Evolutionary conservation across 2,329 filamentous ascomycete species (phyloP), one percentile per base, ranked within the genome.

Genomic region (Thermothelomyces thermophilus): DNA sequence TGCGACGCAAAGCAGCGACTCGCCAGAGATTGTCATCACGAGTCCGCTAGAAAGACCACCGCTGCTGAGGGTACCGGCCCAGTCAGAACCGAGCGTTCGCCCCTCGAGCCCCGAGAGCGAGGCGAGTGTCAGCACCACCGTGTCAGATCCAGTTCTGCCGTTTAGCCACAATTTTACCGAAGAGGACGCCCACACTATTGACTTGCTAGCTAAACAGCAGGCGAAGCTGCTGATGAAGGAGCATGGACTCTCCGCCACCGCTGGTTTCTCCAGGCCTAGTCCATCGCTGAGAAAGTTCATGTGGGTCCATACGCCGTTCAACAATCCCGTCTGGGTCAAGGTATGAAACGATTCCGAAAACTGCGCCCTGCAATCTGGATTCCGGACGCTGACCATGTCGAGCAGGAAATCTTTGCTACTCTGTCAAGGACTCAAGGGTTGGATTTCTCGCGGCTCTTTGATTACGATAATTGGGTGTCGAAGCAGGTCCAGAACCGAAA

Each of bases 281-380:
- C 64, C 66, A 2, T 53, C 57, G 2, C 60, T 60, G 48, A 69
- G 73, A 20, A 78, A 74, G 59, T 80, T 80, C 56, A 72, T 75
- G 57, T 81, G 78, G 77, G 71, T 80, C 41, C 77, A 81, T 61
- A 56, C 78, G 16, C 74, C 77, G 0, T 80, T 73, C 24, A 80
- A 76, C 8, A 80, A 80, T 45, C 75, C 77, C 0, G 69, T 73
- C 0, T 81, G 77, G 77, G 77, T 80, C 2, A 77, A 76, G 67
- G 76, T 76, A 33, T 5, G 40, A 59, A 52, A 65, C 46, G 55
- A 10, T 10, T 28, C 19, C 16, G 3, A 19, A 5, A 9, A 16
- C 9, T 33, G 1, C 17, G 17, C 7, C 8, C 7, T 37, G 31
- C 24, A 22, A 9, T n/a, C n/a, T n/a, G n/a, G n/a, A n/a, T 9